Base-by-base conservation (phyloP, 78 protist species). In the Ministeria vibrans region DNA sequence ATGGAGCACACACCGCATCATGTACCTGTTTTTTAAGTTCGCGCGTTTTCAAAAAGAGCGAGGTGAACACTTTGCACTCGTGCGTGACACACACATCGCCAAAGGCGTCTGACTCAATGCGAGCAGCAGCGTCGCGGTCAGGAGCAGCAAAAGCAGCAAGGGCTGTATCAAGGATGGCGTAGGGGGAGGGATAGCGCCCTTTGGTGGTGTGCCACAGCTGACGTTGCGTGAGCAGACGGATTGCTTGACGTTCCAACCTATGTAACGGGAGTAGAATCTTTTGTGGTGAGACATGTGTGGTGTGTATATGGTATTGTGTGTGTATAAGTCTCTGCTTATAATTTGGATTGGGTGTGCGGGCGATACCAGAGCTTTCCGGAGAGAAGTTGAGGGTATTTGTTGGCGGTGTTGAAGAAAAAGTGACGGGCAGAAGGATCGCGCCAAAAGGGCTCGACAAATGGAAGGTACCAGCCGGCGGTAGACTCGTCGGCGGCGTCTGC, bases 161-260 rank as follows among this genome's bases (percentile, higher is more conserved):
- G 55, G 15, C 55, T 15, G 15, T 15, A 15, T 83, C 87, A 39
- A 88, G 71, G 38, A 88, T 87, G 51, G 42, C 63, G 77, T 49
- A 79, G n/a, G 88, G 95, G 25, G 90, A 91, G 7, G 86, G 83
- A 45, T 74, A 85, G 69, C 63, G 53, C 38, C 95, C 92, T 28
- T 59, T 32, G 13, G 92, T 86, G 68, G 13, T 1, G 79, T 88
- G 78, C 51, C 20, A 22, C 34, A 80, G 15, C 66, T n/a, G n/a
- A n/a, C n/a, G n/a, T n/a, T n/a, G n/a, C n/a, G n/a, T n/a, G n/a
- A 34, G 42, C 78, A 59, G n/a, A 38, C 5, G 39, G 88, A 30
- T 75, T 61, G 22, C 45, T 49, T 0, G 53, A 70, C 30, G 32
- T n/a, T n/a, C n/a, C n/a, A n/a, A n/a, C n/a, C n/a, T n/a, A n/a